These are phyloP conservation scores for Nicotiana tomentosiformis DNA, from an alignment of 257 asterid species.

Conservation along the genomic window DNA sequence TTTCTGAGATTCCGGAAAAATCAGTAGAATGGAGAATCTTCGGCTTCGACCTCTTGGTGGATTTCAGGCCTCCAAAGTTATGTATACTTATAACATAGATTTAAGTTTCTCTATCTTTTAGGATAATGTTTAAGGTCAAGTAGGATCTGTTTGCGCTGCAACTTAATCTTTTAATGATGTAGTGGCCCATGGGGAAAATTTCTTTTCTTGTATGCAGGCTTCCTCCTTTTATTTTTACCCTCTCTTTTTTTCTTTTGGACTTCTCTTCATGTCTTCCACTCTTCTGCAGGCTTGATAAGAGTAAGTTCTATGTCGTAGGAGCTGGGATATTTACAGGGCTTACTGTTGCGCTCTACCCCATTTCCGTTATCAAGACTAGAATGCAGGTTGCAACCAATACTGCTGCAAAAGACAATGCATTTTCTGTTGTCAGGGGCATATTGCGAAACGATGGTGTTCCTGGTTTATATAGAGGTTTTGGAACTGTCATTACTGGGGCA, in stretches of 20 bases:
- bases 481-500: conserved; percentile 82
- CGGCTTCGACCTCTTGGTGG: neutral
- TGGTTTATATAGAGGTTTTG: conserved; percentile 84
- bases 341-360: conserved; percentile 82
- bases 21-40: neutral
- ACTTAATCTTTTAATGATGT: neutral
- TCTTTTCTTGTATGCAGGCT: neutral
- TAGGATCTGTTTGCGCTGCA: neutral
- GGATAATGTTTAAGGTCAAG: neutral
- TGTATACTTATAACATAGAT: neutral
- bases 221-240: neutral
- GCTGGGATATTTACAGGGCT: conserved; percentile 87
- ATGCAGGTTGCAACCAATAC: conserved; percentile 66
- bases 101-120: neutral
- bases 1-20: neutral
- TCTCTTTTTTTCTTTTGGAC: conserved; percentile 4
- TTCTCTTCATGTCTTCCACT: conserved; percentile 5
- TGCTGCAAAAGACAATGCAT: conserved; percentile 57
- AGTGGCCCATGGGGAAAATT: neutral
- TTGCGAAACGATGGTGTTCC: conserved; percentile 71
- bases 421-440: conserved; percentile 66
- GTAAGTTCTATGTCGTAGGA: conserved; percentile 74
- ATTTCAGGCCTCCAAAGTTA: neutral
- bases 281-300: conserved; percentile 67
- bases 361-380: conserved; percentile 88